phyloP scores from a whole-genome alignment of 1,139 yeast genomes.

The Debaryomycetaceae sp. region DNA sequence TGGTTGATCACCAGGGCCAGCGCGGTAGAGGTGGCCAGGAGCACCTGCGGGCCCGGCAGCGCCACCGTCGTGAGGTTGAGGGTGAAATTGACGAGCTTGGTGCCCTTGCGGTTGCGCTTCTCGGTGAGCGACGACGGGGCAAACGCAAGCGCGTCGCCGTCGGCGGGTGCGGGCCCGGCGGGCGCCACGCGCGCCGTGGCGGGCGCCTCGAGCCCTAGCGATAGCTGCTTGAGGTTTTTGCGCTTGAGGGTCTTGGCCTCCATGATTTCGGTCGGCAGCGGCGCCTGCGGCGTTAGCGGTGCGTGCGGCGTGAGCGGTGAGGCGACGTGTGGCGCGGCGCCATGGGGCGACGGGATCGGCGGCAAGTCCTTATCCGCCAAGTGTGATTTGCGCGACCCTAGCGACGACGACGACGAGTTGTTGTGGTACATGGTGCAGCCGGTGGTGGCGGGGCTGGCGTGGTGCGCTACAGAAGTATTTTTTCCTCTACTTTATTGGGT shows the following conservation, averaged over 20 bases:
- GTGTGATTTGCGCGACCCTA: slow-evolving; percentile 13
- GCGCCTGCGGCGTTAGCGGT: slow-evolving; percentile 30
- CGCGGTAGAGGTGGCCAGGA: slow-evolving; percentile 9
- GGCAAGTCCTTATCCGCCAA: slow-evolving; percentile 32
- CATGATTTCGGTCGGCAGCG: slow-evolving; percentile 24
- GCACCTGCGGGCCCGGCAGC: not conserved
- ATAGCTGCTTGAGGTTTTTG: slow-evolving; percentile 69
- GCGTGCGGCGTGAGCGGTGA: slow-evolving; percentile 8
- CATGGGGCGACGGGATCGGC: slow-evolving; percentile 29
- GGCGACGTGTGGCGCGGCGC: too few species aligned
- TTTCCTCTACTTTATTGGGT: too few species aligned
- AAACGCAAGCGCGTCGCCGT: slow-evolving; percentile 6
- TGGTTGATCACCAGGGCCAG: slow-evolving; percentile 25
- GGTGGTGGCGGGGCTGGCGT: not conserved
- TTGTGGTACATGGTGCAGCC: slow-evolving; percentile 7
- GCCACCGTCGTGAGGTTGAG: slow-evolving; percentile 1
- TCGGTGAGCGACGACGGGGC: slow-evolving; percentile 6
- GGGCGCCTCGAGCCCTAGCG: slow-evolving; percentile 28
- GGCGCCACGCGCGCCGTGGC: slow-evolving; percentile 15
- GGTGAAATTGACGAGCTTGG: slow-evolving; percentile 8
- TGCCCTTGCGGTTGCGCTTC: slow-evolving; percentile 8
- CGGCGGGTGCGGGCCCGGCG: slow-evolving; percentile 7
- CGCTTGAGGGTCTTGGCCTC: slow-evolving; percentile 62
- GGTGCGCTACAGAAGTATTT: too few species aligned
- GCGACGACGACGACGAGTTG: slow-evolving; percentile 23